phyloP scores from a whole-genome alignment of 2,329 filamentous ascomycete genomes.

The Graphium sp. region DNA sequence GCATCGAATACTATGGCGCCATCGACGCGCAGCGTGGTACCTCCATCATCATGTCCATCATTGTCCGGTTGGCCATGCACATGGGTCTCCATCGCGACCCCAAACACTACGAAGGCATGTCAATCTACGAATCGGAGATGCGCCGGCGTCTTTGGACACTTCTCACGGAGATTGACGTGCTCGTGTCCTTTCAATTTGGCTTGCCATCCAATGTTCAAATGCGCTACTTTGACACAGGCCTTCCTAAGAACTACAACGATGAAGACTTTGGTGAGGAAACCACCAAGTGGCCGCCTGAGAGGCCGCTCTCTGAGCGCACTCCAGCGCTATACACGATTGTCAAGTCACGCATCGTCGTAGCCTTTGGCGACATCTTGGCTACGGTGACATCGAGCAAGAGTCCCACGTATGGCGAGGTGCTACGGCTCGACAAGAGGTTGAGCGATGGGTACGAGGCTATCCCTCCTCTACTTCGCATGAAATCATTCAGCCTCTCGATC shows the following conservation, averaged over 20 bases:
- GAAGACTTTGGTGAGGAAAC: conserved; percentile 32
- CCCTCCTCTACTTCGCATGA: conserved; percentile 20
- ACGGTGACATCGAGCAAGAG: conserved; percentile 6
- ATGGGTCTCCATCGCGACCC: conserved; percentile 45
- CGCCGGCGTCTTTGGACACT: conserved; percentile 38
- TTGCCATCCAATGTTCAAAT: conserved; percentile 30
- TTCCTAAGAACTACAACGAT: conserved; percentile 28
- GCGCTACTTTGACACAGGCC: conserved; percentile 25
- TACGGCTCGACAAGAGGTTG: conserved; percentile 21
- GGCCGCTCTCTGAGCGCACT: conserved; percentile 23
- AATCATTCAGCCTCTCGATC: conserved; percentile 23
- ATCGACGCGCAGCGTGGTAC: conserved; percentile 10
- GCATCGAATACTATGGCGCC: conserved; percentile 11
- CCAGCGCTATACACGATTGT: conserved; percentile 21
- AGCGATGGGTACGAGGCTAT: conserved; percentile 18
- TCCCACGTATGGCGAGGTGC: conserved; percentile 16
- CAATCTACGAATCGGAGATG: conserved; percentile 30
- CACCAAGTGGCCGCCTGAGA: conserved; percentile 20
- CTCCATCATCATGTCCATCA: conserved; percentile 11
- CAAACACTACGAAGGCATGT: conserved; percentile 26
- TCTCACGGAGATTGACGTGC: conserved; percentile 33
- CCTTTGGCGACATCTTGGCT: conserved; percentile 10
- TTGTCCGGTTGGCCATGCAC: conserved; percentile 25
- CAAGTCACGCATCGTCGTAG: conserved; percentile 10
- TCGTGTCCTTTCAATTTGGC: conserved; percentile 34